Base-by-base conservation (phyloP, 2,329 filamentous ascomycete species). In the Colletotrichum lentis region DNA sequence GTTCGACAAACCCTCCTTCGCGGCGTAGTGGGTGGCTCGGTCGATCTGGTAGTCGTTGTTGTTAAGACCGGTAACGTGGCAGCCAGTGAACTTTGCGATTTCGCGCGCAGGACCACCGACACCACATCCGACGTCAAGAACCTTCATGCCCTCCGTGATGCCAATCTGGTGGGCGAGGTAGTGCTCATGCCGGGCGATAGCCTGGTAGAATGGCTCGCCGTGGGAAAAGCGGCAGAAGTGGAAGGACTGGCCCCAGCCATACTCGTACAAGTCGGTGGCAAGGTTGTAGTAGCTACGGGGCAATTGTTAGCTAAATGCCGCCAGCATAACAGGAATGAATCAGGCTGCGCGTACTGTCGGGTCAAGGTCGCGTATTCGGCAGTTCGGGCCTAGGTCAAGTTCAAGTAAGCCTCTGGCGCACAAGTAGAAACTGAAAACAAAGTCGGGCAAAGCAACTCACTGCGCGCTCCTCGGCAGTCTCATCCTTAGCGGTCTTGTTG, bases 21-120 rank as follows among this genome's bases (percentile, higher is more conserved):
- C 81, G 1, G 93, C 93, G 77, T 97, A 97, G 57, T 85, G 84
- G 20, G 89, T 93, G 2, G 94, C 94, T 65, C 94, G 91, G 78
- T 96, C 86, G 72, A 97, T 96, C 83, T 97, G 94, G 84, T 97
- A 97, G 82, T 97, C 93, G 81, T 97, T 97, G 88, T 97, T 97
- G 88, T 97, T 97, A 79, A 97, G 81, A 27, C 94, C 94, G 24
- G 92, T 90, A 67, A 97, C 86, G 74, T 97, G 93, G 75, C 88
- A 90, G 68, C 91, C 93, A 6, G 92, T 90, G 81, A 97, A 97
- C 81, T 95, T 96, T 80, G 91, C 92, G 75, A 97, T 97, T 83
- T 97, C 93, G 70, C 94, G 88, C 11, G 94, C 94, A n/a, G 94
- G 94, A 41, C 94, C 94, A 73, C 94, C 94, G 67, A 97, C 93